A percentile compares a stretch with the other conserved stretches of the same genome.
phyloP scores from a whole-genome alignment of 2,329 filamentous ascomycete species.

The Berkeleyomyces basicola region DNA sequence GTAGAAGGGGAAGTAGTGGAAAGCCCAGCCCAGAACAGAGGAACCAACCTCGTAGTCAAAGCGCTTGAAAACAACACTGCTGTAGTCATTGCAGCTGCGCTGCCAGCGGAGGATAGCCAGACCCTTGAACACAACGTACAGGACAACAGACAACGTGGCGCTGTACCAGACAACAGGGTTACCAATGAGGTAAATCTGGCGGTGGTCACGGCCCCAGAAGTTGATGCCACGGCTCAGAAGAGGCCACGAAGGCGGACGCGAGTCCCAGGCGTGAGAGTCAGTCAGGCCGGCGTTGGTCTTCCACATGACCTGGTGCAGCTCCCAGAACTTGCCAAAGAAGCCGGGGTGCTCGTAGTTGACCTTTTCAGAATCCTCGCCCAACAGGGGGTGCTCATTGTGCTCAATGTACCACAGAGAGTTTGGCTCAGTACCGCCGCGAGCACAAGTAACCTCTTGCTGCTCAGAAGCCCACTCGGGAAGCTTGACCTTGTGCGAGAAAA shows the following conservation, averaged over 20 bases:
- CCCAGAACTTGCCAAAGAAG: conserved; percentile 96
- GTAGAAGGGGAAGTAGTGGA: conserved; percentile 98
- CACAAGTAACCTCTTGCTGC: conserved; percentile 98
- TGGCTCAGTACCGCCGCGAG: conserved; percentile 73
- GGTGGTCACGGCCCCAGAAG: conserved; percentile 91
- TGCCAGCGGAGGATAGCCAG: conserved; percentile 86
- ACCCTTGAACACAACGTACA: conserved; percentile 74
- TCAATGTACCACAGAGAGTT: conserved; percentile 98
- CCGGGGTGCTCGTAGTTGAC: conserved; percentile 91
- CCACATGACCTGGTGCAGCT: conserved; percentile 98
- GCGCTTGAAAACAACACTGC: conserved; percentile 69
- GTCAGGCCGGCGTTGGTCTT: conserved; percentile 90
- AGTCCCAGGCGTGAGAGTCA: conserved; percentile 97
- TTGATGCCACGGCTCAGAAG: conserved; percentile 89
- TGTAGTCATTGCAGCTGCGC: conserved; percentile 77
- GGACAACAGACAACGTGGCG: conserved; percentile 56
- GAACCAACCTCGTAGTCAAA: conserved; percentile 95
- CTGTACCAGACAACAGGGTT: conserved; percentile 94
- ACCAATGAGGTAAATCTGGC: conserved; percentile 90
- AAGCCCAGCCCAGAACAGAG: conserved; percentile 80
- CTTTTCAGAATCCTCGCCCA: conserved; percentile 64
- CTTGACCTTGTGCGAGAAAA: conserved; percentile 99
- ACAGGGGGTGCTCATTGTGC: conserved; percentile 66
- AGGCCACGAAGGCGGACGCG: conserved; percentile 84
- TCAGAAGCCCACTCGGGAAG: conserved; percentile 95